Evolutionary conservation across 306 rosid genomes (phyloP).

Genomic region (Cicer pinnatifidum): DNA sequence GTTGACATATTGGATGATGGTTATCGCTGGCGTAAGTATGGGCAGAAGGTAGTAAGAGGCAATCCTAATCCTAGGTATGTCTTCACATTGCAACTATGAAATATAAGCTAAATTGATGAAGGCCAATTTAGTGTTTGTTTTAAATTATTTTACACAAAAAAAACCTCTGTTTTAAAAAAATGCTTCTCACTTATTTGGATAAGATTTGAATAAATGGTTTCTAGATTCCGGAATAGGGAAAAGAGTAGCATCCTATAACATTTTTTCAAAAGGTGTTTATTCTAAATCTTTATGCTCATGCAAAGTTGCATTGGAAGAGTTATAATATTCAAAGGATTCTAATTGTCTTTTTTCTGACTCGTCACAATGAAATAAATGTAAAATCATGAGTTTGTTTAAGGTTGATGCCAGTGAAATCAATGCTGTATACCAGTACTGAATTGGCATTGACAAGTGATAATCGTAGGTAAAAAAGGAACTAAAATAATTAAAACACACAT

Average conservation of each 20-base stretch:
- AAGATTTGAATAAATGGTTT: conserved; percentile 4
- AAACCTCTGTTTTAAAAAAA: neutral
- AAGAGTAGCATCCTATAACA: conserved; percentile 1
- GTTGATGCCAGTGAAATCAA: conserved; percentile 15
- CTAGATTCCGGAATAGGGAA: conserved; percentile 29
- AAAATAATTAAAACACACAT: neutral
- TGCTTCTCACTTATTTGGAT: neutral
- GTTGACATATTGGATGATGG: conserved; percentile 99
- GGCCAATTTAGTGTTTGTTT: conserved; percentile 40
- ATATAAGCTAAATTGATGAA: conserved; percentile 10
- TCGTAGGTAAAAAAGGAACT: neutral
- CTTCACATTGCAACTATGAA: conserved; percentile 37
- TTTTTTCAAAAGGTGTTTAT: conserved; percentile 18
- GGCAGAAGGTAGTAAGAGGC: conserved; percentile 99
- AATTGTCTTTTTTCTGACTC: neutral
- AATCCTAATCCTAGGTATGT: conserved; percentile 97
- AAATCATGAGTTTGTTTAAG: conserved; percentile 4
- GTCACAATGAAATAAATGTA: neutral
- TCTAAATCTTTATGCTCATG: conserved; percentile 20
- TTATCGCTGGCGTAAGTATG: conserved; percentile 99
- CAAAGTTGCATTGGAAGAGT: conserved; percentile 14
- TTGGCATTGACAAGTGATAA: conserved; percentile 26
- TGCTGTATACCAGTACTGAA: conserved; percentile 7
- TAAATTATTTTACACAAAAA: neutral
- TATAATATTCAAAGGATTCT: neutral